Conservation (phyloP, 805 yeast genomes). For the Yarrowia deformans region DNA sequence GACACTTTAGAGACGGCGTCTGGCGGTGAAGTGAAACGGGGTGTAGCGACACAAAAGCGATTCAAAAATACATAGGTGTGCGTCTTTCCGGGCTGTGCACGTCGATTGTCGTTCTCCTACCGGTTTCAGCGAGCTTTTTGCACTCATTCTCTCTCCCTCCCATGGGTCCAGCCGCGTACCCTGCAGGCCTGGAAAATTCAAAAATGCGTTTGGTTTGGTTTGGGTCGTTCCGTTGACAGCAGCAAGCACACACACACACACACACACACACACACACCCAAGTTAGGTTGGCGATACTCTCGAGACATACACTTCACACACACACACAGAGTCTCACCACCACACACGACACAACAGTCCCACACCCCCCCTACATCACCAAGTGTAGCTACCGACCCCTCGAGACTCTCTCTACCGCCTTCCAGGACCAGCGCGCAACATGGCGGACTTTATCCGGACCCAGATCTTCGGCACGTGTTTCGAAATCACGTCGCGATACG, state of each 20-base stretch:
- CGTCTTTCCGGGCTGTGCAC: too few relatives aligned
- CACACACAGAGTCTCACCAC: not conserved
- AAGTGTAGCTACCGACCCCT: not conserved
- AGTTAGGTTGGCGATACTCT: slow-evolving; percentile 33
- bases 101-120: not conserved
- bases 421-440: slow-evolving; percentile 33
- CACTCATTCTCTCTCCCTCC: not conserved
- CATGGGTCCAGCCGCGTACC: slow-evolving; percentile 9
- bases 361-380: not conserved
- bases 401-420: slow-evolving; percentile 1
- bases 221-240: not conserved
- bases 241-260: slow-evolving; percentile 21
- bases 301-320: not conserved
- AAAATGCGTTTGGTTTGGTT: slow-evolving; percentile 14
- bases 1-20: too few relatives aligned
- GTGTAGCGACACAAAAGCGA: too few relatives aligned
- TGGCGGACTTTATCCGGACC: slow-evolving; percentile 59
- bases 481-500: slow-evolving; percentile 81
- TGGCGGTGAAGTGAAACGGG: too few relatives aligned
- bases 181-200: slow-evolving; percentile 27
- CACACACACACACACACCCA: too few relatives aligned
- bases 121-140: too few relatives aligned
- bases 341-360: slow-evolving; percentile 1
- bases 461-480: slow-evolving; percentile 95
- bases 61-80: not conserved